Evolutionary conservation across 2,329 filamentous ascomycete species (phyloP).

Genomic region (Cucurbitaria berberidis): DNA sequence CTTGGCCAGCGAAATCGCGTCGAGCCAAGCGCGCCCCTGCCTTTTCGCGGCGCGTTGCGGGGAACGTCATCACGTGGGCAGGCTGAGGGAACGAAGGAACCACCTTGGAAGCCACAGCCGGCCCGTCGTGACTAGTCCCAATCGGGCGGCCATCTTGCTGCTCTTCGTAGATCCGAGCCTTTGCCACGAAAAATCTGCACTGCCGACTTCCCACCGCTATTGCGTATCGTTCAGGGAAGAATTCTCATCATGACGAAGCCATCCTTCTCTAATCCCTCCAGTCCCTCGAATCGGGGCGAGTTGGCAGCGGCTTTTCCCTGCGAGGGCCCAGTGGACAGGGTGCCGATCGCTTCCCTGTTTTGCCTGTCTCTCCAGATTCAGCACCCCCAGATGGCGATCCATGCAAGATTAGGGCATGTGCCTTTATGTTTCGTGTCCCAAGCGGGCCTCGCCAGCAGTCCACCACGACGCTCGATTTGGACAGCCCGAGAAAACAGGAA

Average conservation of each 20-base stretch:
- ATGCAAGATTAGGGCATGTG: constrained; percentile 19
- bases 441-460: constrained; percentile 16
- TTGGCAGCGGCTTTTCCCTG: constrained; percentile 4
- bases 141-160: not conserved
- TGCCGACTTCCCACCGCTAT: not conserved
- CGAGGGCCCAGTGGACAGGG: not conserved
- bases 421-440: constrained; percentile 15
- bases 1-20: constrained; percentile 17
- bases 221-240: not conserved
- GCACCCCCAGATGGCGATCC: constrained; percentile 27
- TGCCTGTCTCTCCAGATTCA: constrained; percentile 17
- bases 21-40: constrained; percentile 12
- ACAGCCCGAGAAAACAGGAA: constrained; percentile 9
- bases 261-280: not conserved
- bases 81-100: too few species aligned
- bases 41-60: constrained; percentile 23
- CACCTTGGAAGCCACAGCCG: not conserved
- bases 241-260: not conserved
- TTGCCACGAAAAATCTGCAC: not conserved
- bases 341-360: constrained; percentile 6
- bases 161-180: constrained; percentile 5
- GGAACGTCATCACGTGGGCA: constrained; percentile 21
- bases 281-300: not conserved
- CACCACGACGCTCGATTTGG: constrained; percentile 6
- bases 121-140: not conserved